Evolutionary conservation across 2,329 filamentous ascomycete species (phyloP), one percentile per base, ranked within the genome.

Genomic region (Aureobasidium sp.): DNA sequence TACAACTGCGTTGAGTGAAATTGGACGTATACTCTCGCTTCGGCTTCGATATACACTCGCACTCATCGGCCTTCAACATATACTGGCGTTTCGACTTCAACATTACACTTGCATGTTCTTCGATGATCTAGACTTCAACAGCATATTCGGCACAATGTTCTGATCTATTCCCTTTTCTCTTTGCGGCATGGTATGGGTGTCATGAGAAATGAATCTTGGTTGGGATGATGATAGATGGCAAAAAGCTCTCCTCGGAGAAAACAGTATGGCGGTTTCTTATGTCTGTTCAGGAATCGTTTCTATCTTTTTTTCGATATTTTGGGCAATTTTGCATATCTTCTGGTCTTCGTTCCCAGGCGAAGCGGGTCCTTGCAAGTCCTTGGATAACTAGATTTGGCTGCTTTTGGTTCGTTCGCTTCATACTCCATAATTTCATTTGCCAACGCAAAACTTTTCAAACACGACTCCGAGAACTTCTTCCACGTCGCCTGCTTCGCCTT

Each of bases 391-490:
- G 2, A 34, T 10, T 45, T 16, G 5, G n/a, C n/a, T n/a, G n/a
- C n/a, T n/a, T n/a, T n/a, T n/a, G n/a, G n/a, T n/a, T n/a, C n/a
- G n/a, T n/a, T n/a, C n/a, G n/a, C n/a, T n/a, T n/a, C n/a, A 17
- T 27, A 11, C 4, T 34, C 12, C 4, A 14, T 1, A 34, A n/a
- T 34, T 25, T 58, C 55, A 71, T 57, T 72, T 71, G 8, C 70
- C 70, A 3, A 71, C 69, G 53, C 70, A 71, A 55, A 72, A 72
- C 88, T 95, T 97, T 69, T 97, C 91, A 72, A 98, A 98, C 3
- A 98, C 90, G 19, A 98, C 90, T 0, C 93, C 93, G 39, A 98
- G 72, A 6, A 98, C 88, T 65, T 97, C 93, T 67, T 98, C 91
- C 14, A 97, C 89, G 68, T 97, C 91, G 2, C 90, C 88, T 35